phyloP scores from a whole-genome alignment of 176 grass and related monocot genomes.

The Puccinellia tenuiflora region DNA sequence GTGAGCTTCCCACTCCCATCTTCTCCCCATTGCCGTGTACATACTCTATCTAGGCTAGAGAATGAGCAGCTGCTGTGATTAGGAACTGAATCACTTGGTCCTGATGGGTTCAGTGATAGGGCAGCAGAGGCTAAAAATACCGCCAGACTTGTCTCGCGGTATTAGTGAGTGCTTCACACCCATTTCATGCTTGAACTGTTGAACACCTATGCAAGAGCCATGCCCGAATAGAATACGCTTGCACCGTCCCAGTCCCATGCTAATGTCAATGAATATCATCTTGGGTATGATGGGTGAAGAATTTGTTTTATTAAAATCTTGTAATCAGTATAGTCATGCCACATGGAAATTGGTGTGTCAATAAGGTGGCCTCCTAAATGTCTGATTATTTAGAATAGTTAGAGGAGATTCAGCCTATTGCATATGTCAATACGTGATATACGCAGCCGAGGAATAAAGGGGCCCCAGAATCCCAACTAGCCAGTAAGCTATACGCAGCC shows the following conservation, averaged over 20 bases:
- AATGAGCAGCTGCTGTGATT: not conserved
- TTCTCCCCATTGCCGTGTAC: not conserved
- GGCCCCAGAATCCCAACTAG: no score
- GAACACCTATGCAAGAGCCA: not conserved
- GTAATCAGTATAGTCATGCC: not conserved
- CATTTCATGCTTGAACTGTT: not conserved
- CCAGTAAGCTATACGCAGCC: no score
- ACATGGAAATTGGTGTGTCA: not conserved
- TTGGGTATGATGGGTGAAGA: not conserved
- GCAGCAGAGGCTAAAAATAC: not conserved
- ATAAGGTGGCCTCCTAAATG: not conserved
- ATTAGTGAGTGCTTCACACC: no score
- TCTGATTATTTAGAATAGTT: not conserved
- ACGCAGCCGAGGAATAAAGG: no score
- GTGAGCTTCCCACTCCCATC: slow-evolving; percentile 22
- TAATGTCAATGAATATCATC: not conserved
- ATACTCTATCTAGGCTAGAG: not conserved
- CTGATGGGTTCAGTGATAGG: not conserved
- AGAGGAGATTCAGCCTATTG: not conserved
- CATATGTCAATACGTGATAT: not conserved
- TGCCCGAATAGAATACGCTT: not conserved
- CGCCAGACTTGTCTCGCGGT: not conserved
- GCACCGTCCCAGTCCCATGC: not conserved
- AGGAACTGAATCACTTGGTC: not conserved
- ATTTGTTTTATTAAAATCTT: not conserved